Evolutionary conservation across 345 rosid species (phyloP).

Genomic region (Capsella bursapastoris): DNA sequence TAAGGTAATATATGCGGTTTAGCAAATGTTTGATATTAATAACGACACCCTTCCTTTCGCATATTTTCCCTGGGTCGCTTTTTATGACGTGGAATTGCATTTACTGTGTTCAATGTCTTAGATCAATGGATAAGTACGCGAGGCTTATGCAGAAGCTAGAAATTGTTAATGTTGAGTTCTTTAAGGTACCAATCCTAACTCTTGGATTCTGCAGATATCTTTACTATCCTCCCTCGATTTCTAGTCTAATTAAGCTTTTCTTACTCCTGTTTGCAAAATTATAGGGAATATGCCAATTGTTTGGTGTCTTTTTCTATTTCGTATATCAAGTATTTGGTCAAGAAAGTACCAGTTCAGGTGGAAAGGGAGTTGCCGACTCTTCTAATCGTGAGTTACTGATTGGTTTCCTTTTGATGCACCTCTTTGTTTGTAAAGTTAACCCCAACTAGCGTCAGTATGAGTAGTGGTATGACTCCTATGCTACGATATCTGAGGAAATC

Average conservation of each 20-base stretch:
- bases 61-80: conserved; percentile 6
- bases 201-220: conserved; percentile 20
- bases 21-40: conserved; percentile 20
- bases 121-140: conserved; percentile 98
- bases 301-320: conserved; percentile 76
- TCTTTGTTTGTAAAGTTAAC: conserved; percentile 24
- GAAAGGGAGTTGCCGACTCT: conserved; percentile 60
- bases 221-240: conserved; percentile 26
- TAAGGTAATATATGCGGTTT: conserved; percentile 60
- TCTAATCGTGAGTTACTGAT: conserved; percentile 68
- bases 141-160: conserved; percentile 99
- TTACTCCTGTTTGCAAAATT: conserved; percentile 65
- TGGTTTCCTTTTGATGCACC: conserved; percentile 7
- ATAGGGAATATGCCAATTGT: conserved; percentile 98
- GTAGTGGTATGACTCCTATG: conserved; percentile 18
- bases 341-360: conserved; percentile 59
- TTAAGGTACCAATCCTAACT: conserved; percentile 62
- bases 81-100: conserved; percentile 18
- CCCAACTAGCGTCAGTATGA: conserved; percentile 9
- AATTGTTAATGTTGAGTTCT: conserved; percentile 88
- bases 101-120: conserved; percentile 47
- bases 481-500: conserved; percentile 28
- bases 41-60: conserved; percentile 16
- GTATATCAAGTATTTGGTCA: conserved; percentile 82
- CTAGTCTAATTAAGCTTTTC: conserved; percentile 47